Evolutionary conservation across 2,329 filamentous ascomycete species (phyloP), one percentile per base, ranked within the genome.

Genomic region (Sclerotinia spermophila): DNA sequence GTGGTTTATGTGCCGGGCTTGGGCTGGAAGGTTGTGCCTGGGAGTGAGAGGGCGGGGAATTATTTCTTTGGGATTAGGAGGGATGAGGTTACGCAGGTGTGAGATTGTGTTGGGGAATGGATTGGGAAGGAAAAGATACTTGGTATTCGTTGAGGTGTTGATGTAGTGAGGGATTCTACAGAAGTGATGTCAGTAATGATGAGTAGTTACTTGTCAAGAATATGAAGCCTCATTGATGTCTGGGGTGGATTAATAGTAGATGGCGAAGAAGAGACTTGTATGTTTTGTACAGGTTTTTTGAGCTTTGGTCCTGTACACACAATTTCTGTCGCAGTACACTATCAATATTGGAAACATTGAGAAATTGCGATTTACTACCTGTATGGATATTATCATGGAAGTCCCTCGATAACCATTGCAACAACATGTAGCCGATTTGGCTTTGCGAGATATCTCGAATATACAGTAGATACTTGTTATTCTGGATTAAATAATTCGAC

Each of bases 11-110:
- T 98, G 69, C 96, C 96, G 0, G 94, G 93, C 0, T 71, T 97
- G 59, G 96, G 96, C 4, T 98, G 96, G 96, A 94, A 86, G 82
- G 88, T 93, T 80, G 89, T 97, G 6, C 80, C 82, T 35, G 92
- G 93, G 3, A 92, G 93, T 77, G 95, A 98, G 83, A 89, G 88
- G 78, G 88, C 93, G 78, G 95, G 95, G 15, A 99, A 99, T 81
- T 99, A 98, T 82, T 98, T 99, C 81, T 97, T 97, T 80, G 96
- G 88, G 13, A 89, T 97, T 58, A 87, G 90, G 81, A 90, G 84
- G 79, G 82, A 80, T 72, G 67, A 72, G 56, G 38, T 67, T 53
- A 65, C 35, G 2, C 45, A 40, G 33, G 62, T 65, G 35, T 65
- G 27, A 45, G 13, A 5, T 35, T 24, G 53, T 35, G 53, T 19